Conservation (phyloP, 352 stramenopile genomes). For the Globisporangium middletonii region DNA sequence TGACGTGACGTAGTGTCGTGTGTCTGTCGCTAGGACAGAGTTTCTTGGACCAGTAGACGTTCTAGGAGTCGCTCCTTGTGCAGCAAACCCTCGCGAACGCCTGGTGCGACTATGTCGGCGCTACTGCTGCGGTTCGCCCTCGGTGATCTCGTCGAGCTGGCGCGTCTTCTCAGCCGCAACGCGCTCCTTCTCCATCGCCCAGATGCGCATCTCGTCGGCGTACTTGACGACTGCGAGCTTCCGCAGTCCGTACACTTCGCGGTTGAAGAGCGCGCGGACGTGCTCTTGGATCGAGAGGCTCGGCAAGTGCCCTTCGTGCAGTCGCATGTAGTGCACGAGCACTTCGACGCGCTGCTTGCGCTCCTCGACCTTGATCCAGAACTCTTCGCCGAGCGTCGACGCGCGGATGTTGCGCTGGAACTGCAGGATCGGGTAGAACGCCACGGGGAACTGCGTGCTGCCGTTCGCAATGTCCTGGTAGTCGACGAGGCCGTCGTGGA, state of each 20-base stretch:
- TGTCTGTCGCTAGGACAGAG: background rate
- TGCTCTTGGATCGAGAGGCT: constrained; percentile 25
- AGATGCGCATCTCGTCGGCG: constrained; percentile 26
- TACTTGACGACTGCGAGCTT: constrained; percentile 40
- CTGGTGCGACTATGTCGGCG: too few relatives aligned
- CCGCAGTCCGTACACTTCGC: constrained; percentile 22
- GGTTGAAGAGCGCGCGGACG: constrained; percentile 25
- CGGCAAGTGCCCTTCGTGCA: constrained; percentile 45
- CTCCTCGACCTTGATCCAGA: constrained; percentile 33
- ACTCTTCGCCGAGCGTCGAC: constrained; percentile 39
- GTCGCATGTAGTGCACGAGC: constrained; percentile 57
- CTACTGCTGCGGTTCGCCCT: background rate
- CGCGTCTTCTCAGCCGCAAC: constrained; percentile 3
- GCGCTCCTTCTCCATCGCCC: constrained; percentile 9
- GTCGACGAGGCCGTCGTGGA: constrained; percentile 38
- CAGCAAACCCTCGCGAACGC: background rate
- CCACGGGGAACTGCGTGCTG: constrained; percentile 46
- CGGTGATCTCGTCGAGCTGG: background rate
- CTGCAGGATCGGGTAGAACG: constrained; percentile 64
- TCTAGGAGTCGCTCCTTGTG: background rate
- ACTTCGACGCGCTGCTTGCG: constrained; percentile 38
- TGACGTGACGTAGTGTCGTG: background rate
- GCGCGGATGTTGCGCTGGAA: constrained; percentile 53
- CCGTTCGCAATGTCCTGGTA: constrained; percentile 49
- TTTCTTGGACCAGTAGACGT: background rate